These are phyloP conservation scores for Ganoderma lingzhi DNA, from an alignment of 1,284 basidiomycete genomes.

Conservation along the genomic window DNA sequence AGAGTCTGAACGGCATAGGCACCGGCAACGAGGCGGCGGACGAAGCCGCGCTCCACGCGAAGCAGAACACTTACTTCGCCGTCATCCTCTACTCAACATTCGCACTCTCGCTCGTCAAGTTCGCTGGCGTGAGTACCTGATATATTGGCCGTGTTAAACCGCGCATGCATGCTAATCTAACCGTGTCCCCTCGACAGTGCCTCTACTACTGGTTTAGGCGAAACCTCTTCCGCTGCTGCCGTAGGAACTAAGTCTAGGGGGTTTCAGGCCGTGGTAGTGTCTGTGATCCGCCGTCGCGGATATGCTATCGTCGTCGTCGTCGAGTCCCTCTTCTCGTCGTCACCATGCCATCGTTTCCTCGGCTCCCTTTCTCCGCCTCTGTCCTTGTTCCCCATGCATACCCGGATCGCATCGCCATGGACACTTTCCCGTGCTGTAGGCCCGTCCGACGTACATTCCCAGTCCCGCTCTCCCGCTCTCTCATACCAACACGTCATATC, in stretches of 20 bases:
- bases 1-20: constrained; percentile 83
- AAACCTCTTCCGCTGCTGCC: constrained; percentile 84
- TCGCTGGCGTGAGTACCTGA: constrained; percentile 74
- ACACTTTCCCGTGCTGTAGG: constrained; percentile 31
- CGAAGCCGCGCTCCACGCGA: constrained; percentile 55
- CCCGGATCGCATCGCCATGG: constrained; percentile 25
- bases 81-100: constrained; percentile 93
- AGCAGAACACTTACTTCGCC: constrained; percentile 84
- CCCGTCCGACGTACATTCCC: constrained; percentile 3
- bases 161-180: background rate
- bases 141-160: constrained; percentile 5
- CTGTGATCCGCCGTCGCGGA: constrained; percentile 10
- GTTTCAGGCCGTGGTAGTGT: background rate
- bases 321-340: constrained; percentile 17
- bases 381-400: constrained; percentile 10
- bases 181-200: constrained; percentile 56
- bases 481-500: constrained; percentile 1
- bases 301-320: constrained; percentile 9
- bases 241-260: constrained; percentile 61
- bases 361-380: background rate
- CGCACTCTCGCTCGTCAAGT: constrained; percentile 81
- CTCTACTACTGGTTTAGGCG: constrained; percentile 85
- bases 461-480: background rate
- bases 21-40: constrained; percentile 52
- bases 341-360: constrained; percentile 15